Conservation (phyloP, 257 asterid species). For the Thymus mandschuricus region DNA sequence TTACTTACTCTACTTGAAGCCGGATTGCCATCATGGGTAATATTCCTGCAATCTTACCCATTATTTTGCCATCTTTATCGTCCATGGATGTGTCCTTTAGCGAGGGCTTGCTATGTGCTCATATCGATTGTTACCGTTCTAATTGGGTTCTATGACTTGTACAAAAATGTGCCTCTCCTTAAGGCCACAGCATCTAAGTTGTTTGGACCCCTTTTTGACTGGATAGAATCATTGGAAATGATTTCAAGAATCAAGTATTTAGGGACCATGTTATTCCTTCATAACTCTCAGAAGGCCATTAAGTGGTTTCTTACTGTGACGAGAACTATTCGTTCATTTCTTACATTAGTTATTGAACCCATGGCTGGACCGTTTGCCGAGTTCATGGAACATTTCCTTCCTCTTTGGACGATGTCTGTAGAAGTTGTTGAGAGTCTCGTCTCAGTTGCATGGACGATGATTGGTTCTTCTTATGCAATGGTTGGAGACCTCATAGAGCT, state of each 20-base stretch:
- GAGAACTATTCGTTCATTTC: conserved; percentile 58
- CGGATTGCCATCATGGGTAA: conserved; percentile 98
- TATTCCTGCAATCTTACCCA: conserved; percentile 96
- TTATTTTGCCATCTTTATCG: conserved; percentile 87
- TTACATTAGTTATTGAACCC: conserved; percentile 62
- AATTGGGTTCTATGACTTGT: conserved; percentile 93
- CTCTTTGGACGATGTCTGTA: conserved; percentile 61
- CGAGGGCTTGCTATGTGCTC: conserved; percentile 71
- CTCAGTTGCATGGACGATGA: conserved; percentile 69
- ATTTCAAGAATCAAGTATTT: conserved; percentile 81
- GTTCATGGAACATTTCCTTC: conserved; percentile 67
- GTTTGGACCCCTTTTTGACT: conserved; percentile 95
- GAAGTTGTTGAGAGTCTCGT: conserved; percentile 57
- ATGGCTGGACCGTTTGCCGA: conserved; percentile 67
- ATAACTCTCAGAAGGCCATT: conserved; percentile 87
- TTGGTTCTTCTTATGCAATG: conserved; percentile 60
- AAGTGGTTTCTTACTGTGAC: conserved; percentile 77
- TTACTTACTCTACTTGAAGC: conserved; percentile 87
- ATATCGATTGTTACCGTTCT: conserved; percentile 86
- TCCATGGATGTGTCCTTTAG: conserved; percentile 99
- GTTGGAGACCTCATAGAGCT: conserved; percentile 63
- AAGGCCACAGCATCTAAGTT: conserved; percentile 86
- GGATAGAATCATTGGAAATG: conserved; percentile 98
- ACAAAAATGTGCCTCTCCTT: conserved; percentile 92
- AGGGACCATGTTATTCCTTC: conserved; percentile 98